Conservation (phyloP, 306 rosid species). For the Echinosophora koreensis region DNA sequence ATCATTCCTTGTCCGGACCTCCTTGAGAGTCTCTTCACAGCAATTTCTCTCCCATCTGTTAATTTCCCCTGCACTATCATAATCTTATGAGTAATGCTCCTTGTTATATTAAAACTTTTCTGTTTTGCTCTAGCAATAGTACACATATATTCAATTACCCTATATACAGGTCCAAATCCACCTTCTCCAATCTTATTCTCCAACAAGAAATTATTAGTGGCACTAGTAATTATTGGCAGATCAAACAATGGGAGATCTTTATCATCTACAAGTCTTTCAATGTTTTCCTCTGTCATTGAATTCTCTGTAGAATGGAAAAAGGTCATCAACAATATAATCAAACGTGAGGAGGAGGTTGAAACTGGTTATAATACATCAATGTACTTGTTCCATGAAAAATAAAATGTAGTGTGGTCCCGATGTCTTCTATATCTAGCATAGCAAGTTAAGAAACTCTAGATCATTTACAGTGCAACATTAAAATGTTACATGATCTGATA, state of each 20-base stretch:
- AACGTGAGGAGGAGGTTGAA: no score
- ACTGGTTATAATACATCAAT: no score
- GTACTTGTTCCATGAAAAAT: no score
- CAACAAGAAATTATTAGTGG: constrained; percentile 44
- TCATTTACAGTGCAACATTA: no score
- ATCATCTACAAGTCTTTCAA: constrained; percentile 47
- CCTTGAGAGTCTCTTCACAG: constrained; percentile 13
- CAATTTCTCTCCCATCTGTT: neutral
- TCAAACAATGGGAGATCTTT: constrained; percentile 50
- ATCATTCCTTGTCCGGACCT: neutral
- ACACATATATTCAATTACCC: constrained; percentile 2
- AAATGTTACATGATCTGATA: no score
- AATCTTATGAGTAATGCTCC: neutral
- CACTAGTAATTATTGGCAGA: constrained; percentile 36
- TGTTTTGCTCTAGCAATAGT: no score
- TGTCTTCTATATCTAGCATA: no score
- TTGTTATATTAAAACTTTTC: neutral
- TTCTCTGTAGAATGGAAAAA: neutral
- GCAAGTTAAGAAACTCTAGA: neutral
- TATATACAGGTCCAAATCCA: constrained; percentile 57
- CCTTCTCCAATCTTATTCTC: constrained; percentile 53
- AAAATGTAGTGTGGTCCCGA: no score
- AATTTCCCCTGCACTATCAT: neutral
- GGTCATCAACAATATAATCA: neutral
- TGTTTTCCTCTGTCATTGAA: neutral